Evolutionary conservation across 2,329 filamentous ascomycete species (phyloP).

Genomic region (Cadophora sp.): DNA sequence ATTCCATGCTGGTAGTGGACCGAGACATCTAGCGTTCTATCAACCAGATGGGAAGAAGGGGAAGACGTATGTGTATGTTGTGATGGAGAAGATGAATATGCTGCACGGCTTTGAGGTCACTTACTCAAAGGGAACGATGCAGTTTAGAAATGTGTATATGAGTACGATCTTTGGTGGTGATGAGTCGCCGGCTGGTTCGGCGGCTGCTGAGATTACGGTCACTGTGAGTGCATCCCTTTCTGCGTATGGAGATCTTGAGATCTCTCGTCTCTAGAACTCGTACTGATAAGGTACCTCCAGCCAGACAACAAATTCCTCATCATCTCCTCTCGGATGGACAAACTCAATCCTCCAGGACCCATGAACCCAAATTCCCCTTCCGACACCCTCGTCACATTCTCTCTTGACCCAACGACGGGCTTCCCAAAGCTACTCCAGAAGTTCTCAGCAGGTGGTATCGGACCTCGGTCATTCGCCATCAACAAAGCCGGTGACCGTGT

Average conservation of each 20-base stretch:
- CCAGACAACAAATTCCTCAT: slow-evolving; percentile 23
- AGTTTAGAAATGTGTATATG: slow-evolving; percentile 2
- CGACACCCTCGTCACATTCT: slow-evolving; percentile 51
- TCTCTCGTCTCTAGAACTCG: too few relatives aligned
- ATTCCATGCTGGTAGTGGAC: slow-evolving; percentile 51
- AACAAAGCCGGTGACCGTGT: slow-evolving; percentile 50
- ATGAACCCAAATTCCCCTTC: neutral
- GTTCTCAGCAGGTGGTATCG: slow-evolving; percentile 49
- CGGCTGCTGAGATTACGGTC: slow-evolving; percentile 16
- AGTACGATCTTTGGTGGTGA: slow-evolving; percentile 2
- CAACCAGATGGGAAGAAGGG: slow-evolving; percentile 11
- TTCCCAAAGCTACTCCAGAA: slow-evolving; percentile 48
- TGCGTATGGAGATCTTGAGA: too few relatives aligned
- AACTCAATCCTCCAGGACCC: neutral
- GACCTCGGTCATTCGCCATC: slow-evolving; percentile 51
- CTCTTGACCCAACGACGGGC: slow-evolving; percentile 43
- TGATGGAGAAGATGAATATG: slow-evolving; percentile 20
- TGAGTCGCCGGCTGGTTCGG: neutral
- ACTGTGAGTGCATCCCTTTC: slow-evolving; percentile 6
- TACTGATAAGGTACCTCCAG: too few relatives aligned
- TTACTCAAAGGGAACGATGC: slow-evolving; percentile 2
- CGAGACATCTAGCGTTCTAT: slow-evolving; percentile 56
- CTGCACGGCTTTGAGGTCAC: slow-evolving; percentile 12
- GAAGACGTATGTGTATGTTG: slow-evolving; percentile 44
- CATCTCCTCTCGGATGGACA: slow-evolving; percentile 16